These are phyloP conservation scores for Lachnellula cervina DNA, from an alignment of 2,329 filamentous ascomycete genomes.

Conservation along the genomic window DNA sequence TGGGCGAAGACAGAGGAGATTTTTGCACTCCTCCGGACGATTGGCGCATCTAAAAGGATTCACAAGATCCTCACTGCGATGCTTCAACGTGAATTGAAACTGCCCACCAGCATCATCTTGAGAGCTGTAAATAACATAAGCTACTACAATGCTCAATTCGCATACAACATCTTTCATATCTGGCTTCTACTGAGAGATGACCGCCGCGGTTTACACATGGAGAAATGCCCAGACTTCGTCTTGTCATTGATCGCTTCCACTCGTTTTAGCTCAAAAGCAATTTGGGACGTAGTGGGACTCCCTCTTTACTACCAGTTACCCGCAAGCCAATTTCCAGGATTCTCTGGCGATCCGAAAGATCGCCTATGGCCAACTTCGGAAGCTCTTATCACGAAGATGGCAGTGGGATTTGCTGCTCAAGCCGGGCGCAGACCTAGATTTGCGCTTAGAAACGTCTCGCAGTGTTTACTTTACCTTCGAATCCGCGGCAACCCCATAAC, in stretches of 20 bases:
- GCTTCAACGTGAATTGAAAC: conserved; percentile 6
- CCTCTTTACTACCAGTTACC: conserved; percentile 9
- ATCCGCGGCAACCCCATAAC: conserved; percentile 16
- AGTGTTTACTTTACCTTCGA: conserved; percentile 24
- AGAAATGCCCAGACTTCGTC: conserved; percentile 17
- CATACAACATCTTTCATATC: conserved; percentile 8
- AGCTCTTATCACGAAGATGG: conserved; percentile 23
- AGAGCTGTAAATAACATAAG: conserved; percentile 12
- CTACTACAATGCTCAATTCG: conserved; percentile 5
- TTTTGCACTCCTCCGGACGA: conserved; percentile 8
- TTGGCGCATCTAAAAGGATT: conserved; percentile 8
- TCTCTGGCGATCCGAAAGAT: background rate
- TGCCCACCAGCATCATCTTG: conserved; percentile 9
- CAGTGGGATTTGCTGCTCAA: conserved; percentile 24
- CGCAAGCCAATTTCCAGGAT: background rate
- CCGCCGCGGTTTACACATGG: conserved; percentile 4
- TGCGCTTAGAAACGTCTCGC: conserved; percentile 24
- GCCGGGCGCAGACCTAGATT: conserved; percentile 7
- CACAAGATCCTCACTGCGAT: conserved; percentile 9
- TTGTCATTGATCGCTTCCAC: conserved; percentile 18
- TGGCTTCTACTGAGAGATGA: conserved; percentile 5
- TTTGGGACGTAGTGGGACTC: conserved; percentile 23
- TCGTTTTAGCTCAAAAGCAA: conserved; percentile 1
- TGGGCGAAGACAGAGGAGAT: conserved; percentile 5
- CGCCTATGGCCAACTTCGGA: conserved; percentile 12